Base-by-base conservation (phyloP, 495 filamentous ascomycete species). In the Podospora tetraspora region DNA sequence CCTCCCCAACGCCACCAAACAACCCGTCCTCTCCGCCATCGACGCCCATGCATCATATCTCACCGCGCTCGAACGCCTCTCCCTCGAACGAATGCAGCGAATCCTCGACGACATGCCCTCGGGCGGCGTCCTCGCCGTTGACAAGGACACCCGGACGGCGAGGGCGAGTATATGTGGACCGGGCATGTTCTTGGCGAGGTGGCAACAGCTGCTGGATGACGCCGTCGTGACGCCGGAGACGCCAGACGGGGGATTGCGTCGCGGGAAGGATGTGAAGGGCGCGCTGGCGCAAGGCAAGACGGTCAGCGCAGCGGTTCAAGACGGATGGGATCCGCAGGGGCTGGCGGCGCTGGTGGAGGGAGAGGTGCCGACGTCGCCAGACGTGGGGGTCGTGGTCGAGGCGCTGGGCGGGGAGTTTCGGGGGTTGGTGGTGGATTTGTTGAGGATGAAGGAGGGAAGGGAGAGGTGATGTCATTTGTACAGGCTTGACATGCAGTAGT, bases 151-250 rank as follows among this genome's bases (percentile, higher is more conserved):
- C 13, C 3, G 0, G 16, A 4, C 62, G 11, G 12, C 6, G 10
- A 29, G 37, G n/a, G 71, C 70, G 61, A 72, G 74, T 67, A 78
- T 76, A 59, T 76, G 79, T 11, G 88, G 88, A 0, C 89, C 89
- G 11, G 89, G 89, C 0, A 84, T 86, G 61, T 91, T 86, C 71
- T 81, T 90, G 57, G 78, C 82, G 0, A 81, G 84, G 56, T 91
- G 89, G 89, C 85, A 90, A 73, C 71, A 81, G 21, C 77, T 90
- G 9, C 79, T 91, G 25, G 85, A 91, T 71, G 73, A 77, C 8
- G 88, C 88, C 0, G 64, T 80, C 19, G 83, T 91, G 22, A 88
- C 85, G 10, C 89, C 89, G 7, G 80, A 75, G 1, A 72, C 71
- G 12, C 74, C 77, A 0, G 71, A 72, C 19, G 86, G 84, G 0